phyloP scores from a whole-genome alignment of 768 basidiomycete species.

The Tulasnella sp. region DNA sequence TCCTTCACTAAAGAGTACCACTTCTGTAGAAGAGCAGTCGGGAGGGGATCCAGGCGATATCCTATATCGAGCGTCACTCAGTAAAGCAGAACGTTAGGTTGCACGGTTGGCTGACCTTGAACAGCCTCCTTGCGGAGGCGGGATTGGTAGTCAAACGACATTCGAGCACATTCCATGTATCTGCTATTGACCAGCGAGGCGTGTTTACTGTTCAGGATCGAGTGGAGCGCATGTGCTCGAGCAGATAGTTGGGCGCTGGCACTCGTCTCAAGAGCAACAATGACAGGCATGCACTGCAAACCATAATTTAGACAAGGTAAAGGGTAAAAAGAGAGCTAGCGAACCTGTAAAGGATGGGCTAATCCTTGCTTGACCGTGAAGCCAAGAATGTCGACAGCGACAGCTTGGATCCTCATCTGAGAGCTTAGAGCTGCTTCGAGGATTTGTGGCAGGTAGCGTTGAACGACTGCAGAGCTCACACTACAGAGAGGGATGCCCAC shows the following conservation, averaged over 20 bases:
- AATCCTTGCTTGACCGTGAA: slow-evolving; percentile 95
- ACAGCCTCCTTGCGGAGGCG: slow-evolving; percentile 47
- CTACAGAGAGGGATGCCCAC: slow-evolving; percentile 40
- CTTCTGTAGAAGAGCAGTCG: slow-evolving; percentile 71
- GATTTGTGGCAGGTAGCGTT: slow-evolving; percentile 82
- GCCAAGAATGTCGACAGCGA: slow-evolving; percentile 84
- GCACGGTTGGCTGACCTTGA: slow-evolving; percentile 44
- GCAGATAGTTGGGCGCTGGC: slow-evolving; percentile 54
- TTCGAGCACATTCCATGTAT: slow-evolving; percentile 71
- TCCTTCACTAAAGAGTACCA: slow-evolving; percentile 93
- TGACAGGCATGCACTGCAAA: slow-evolving; percentile 77
- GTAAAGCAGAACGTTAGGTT: background rate
- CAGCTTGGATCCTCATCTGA: slow-evolving; percentile 64
- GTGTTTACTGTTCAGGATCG: slow-evolving; percentile 82
- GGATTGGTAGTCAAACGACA: slow-evolving; percentile 80
- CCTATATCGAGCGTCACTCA: slow-evolving; percentile 41
- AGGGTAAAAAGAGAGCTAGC: slow-evolving; percentile 30
- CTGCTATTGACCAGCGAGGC: slow-evolving; percentile 83
- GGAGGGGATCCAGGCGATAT: slow-evolving; percentile 58
- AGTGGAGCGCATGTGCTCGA: slow-evolving; percentile 75
- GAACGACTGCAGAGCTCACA: slow-evolving; percentile 89
- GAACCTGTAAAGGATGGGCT: slow-evolving; percentile 86
- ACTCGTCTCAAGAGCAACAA: slow-evolving; percentile 91
- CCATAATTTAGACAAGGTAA: background rate
- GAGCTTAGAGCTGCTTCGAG: slow-evolving; percentile 73